Base-by-base conservation (phyloP, 305 asterid species). In the Rubia balearica region DNA sequence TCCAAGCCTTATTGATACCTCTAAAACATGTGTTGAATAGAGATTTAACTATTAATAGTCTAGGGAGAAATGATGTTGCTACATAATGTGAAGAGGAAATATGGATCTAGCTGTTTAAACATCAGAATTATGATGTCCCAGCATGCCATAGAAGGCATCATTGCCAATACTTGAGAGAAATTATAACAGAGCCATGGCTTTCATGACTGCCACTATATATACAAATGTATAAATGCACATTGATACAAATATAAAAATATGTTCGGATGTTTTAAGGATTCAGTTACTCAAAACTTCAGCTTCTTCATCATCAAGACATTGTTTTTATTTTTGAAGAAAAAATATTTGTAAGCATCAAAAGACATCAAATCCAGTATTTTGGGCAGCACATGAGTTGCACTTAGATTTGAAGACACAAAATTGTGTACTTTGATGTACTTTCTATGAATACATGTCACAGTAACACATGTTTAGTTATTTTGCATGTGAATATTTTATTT, bases 351-450 rank as follows among this genome's bases (percentile, higher is more conserved):
- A 51, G 36, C 21, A 53, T 3, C 11, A 19, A 57, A 65, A 36
- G 11, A 46, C 48, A 46, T 46, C 14, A 72, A 55, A 62, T 75
- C n/a, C n/a, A n/a, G n/a, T n/a, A 46, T 55, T 64, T 36, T 75
- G 77, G 81, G 71, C 68, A 76, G 81, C 79, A 68, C 80, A 73
- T 78, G 79, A 49, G 30, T 61, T 53, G 49, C 68, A 73, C 60
- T 62, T 21, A 27, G 68, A 61, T 60, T 73, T 64, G 36, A 71
- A 14, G 73, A 66, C 72, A 65, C 55, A 41, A 69, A 69, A 1
- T 80, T 82, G 79, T 68, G 89, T 80, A 85, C 81, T 85, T 85
- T 53, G 74, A 62, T 86, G 88, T 65, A 71, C 69, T 73, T n/a
- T n/a, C n/a, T n/a, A 43, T 53, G 48, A 6, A 6, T 43, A 30